Conservation (phyloP, 2,329 filamentous ascomycete genomes). For the Cyphellophora europaea region DNA sequence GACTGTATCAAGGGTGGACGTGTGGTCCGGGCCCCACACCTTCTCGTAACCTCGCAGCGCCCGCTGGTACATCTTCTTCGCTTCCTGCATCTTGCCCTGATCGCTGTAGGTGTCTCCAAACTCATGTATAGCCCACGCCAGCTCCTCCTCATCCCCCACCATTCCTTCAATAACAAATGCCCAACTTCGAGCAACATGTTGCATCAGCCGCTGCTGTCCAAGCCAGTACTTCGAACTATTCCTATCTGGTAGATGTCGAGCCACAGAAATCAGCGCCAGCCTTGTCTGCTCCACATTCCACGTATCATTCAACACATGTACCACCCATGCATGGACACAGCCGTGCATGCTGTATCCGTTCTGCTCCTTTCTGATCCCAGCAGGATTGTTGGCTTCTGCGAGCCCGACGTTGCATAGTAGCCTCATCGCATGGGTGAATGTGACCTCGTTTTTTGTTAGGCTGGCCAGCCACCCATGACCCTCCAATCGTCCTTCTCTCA, state of each 20-base stretch:
- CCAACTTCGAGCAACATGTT: conserved; percentile 5
- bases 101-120: conserved; percentile 11
- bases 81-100: conserved; percentile 9
- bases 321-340: conserved; percentile 15
- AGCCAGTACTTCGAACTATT: not conserved
- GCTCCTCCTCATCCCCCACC: not conserved
- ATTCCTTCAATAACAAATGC: conserved; percentile 1
- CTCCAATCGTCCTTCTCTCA: conserved; percentile 17
- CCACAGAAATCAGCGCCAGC: not conserved
- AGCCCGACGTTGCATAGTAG: conserved; percentile 9
- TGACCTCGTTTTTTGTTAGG: conserved; percentile 2
- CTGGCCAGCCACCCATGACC: conserved; percentile 14
- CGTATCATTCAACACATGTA: conserved; percentile 7
- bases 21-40: conserved; percentile 17
- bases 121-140: conserved; percentile 3
- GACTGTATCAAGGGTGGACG: conserved; percentile 18
- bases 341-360: conserved; percentile 12
- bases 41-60: conserved; percentile 17
- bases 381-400: conserved; percentile 4
- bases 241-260: not conserved
- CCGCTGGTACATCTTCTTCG: conserved; percentile 17
- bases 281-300: conserved; percentile 4
- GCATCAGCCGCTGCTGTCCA: not conserved
- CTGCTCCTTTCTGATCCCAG: not conserved
- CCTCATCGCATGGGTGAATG: conserved; percentile 8